Percentiles rank a stretch among this genome's conserved stretches.
These are phyloP conservation scores for Nicotiana tomentosiformis DNA, from an alignment of 257 asterid genomes.

Conservation along the genomic window DNA sequence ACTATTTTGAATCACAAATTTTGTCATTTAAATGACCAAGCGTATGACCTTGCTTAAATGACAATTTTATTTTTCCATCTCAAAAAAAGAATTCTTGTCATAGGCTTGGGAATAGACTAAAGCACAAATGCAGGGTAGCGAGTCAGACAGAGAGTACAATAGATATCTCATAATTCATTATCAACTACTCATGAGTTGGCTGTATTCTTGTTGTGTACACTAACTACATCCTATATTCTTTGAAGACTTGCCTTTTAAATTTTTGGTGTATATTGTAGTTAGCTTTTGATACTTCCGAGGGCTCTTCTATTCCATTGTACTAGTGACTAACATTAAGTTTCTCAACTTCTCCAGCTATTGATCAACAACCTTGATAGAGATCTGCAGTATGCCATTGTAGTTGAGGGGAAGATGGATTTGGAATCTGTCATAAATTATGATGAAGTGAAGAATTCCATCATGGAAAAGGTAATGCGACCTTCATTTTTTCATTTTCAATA, in stretches of 20 bases:
- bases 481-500: not conserved
- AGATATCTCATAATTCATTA: too few relatives aligned
- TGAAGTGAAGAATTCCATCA: slow-evolving; percentile 76
- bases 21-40: too few relatives aligned
- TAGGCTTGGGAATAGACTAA: too few relatives aligned
- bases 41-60: too few relatives aligned
- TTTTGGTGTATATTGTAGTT: not conserved
- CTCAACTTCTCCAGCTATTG: slow-evolving; percentile 50
- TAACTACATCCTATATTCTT: not conserved
- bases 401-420: slow-evolving; percentile 88
- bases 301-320: not conserved
- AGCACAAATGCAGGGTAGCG: too few relatives aligned
- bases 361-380: slow-evolving; percentile 93
- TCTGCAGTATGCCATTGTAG: slow-evolving; percentile 89
- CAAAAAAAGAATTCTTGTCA: too few relatives aligned
- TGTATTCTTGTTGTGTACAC: not conserved
- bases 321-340: slow-evolving; percentile 15
- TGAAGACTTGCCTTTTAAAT: not conserved
- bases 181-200: not conserved
- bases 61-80: too few relatives aligned
- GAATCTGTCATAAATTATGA: slow-evolving; percentile 74
- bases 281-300: not conserved
- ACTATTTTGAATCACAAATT: too few relatives aligned
- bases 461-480: slow-evolving; percentile 64
- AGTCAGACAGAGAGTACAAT: too few relatives aligned